Percentiles rank a stretch among this genome's conserved stretches.
Conservation (phyloP, 768 basidiomycete genomes). For the Daedaleopsis nitida region DNA sequence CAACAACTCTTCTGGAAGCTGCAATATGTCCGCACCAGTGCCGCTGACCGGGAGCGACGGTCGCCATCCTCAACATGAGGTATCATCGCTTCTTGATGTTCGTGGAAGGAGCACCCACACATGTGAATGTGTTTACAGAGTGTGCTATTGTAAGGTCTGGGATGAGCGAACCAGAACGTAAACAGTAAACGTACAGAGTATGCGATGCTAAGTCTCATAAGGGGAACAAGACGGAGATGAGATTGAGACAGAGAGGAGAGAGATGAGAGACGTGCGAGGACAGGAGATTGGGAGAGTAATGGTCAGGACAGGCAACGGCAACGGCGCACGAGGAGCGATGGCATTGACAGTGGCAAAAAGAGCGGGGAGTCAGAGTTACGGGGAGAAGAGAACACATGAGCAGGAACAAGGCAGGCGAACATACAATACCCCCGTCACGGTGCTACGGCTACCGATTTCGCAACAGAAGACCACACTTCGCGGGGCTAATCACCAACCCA, state of each 20-base stretch:
- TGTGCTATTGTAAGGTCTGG: constrained; percentile 15
- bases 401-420: neutral
- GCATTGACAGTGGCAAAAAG: neutral
- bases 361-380: neutral
- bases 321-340: neutral
- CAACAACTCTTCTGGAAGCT: too few species aligned
- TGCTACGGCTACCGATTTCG: too few species aligned
- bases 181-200: constrained; percentile 28
- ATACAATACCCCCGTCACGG: too few species aligned
- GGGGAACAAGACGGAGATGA: constrained; percentile 22
- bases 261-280: constrained; percentile 13
- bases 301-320: constrained; percentile 8
- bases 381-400: constrained; percentile 1
- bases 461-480: neutral
- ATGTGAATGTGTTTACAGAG: constrained; percentile 6
- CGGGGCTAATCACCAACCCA: neutral
- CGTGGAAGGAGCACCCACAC: neutral
- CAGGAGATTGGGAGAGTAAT: neutral
- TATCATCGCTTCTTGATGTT: too few species aligned
- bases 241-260: constrained; percentile 17
- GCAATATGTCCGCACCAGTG: too few species aligned
- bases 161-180: constrained; percentile 19
- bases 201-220: constrained; percentile 3
- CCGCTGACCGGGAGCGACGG: too few species aligned
- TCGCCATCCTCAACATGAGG: too few species aligned